Conservation (phyloP, 306 rosid genomes). For the Glycine latifolia region DNA sequence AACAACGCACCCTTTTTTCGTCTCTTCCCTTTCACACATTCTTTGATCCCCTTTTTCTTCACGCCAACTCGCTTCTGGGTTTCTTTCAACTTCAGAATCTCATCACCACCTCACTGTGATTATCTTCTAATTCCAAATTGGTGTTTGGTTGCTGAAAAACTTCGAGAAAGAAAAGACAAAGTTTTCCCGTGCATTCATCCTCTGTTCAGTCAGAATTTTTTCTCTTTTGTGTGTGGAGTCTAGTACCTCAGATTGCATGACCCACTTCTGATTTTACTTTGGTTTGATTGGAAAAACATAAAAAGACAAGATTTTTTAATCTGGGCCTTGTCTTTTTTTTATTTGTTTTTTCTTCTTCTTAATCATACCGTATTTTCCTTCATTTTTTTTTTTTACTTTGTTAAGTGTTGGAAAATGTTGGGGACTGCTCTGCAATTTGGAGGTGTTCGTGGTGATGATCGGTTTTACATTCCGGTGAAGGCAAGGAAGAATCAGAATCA, state of each 20-base stretch:
- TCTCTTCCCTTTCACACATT: conserved; percentile 41
- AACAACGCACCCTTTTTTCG: neutral
- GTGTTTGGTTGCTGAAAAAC: conserved; percentile 48
- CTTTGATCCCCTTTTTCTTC: conserved; percentile 42
- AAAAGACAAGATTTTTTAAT: conserved; percentile 20
- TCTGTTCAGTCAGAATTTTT: neutral
- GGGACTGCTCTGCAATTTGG: conserved; percentile 69
- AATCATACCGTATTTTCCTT: conserved; percentile 25
- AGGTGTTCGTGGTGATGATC: conserved; percentile 65
- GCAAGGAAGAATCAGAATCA: conserved; percentile 66
- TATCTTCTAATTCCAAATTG: conserved; percentile 9
- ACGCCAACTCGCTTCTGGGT: conserved; percentile 29
- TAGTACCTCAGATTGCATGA: neutral
- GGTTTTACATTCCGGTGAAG: conserved; percentile 73
- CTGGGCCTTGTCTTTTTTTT: conserved; percentile 25
- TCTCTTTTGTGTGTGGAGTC: neutral
- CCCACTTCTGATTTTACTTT: conserved; percentile 34
- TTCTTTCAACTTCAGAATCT: conserved; percentile 20
- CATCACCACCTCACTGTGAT: conserved; percentile 20
- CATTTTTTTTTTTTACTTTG: conserved; percentile 6
- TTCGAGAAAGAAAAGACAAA: neutral
- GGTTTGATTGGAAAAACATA: conserved; percentile 27
- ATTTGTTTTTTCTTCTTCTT: neutral
- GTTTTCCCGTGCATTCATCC: conserved; percentile 18
- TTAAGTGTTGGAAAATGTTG: conserved; percentile 64